Evolutionary conservation across 2,329 filamentous ascomycete species (phyloP).

Genomic region (Bertia moriformis): DNA sequence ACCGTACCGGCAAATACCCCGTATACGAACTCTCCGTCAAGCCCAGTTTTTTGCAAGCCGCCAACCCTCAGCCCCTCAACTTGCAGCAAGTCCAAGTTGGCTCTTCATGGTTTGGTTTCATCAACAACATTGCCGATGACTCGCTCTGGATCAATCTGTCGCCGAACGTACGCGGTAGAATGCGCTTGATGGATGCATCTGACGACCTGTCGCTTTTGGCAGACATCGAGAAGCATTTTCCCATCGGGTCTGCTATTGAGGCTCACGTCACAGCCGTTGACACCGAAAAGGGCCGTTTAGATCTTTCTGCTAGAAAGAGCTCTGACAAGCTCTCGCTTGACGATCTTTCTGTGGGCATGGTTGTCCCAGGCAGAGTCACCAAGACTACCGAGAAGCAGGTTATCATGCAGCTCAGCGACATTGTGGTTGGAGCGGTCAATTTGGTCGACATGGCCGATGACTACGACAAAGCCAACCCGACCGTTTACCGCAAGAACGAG

Average conservation of each 20-base stretch:
- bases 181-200: conserved; percentile 70
- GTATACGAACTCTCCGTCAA: conserved; percentile 82
- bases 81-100: conserved; percentile 61
- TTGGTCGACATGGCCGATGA: conserved; percentile 76
- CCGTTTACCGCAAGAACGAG: conserved; percentile 67
- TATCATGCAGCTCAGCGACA: conserved; percentile 71
- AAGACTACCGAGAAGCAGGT: conserved; percentile 74
- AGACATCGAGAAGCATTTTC: conserved; percentile 67
- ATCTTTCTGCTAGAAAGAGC: conserved; percentile 65
- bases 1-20: conserved; percentile 59
- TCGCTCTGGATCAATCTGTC: conserved; percentile 84
- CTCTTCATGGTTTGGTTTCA: conserved; percentile 63
- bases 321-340: conserved; percentile 49
- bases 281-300: conserved; percentile 57
- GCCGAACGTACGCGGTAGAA: conserved; percentile 71
- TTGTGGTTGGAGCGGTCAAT: conserved; percentile 64
- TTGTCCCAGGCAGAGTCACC: conserved; percentile 70
- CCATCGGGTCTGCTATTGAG: conserved; percentile 74
- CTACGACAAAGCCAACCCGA: conserved; percentile 65
- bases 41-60: conserved; percentile 42
- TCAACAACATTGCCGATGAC: conserved; percentile 75
- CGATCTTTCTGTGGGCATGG: conserved; percentile 62
- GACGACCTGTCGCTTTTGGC: conserved; percentile 71
- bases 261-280: conserved; percentile 68
- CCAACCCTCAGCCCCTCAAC: conserved; percentile 35